Evolutionary conservation across 2,329 filamentous ascomycete genomes (phyloP).

Genomic region (Fusarium fujikuroi): DNA sequence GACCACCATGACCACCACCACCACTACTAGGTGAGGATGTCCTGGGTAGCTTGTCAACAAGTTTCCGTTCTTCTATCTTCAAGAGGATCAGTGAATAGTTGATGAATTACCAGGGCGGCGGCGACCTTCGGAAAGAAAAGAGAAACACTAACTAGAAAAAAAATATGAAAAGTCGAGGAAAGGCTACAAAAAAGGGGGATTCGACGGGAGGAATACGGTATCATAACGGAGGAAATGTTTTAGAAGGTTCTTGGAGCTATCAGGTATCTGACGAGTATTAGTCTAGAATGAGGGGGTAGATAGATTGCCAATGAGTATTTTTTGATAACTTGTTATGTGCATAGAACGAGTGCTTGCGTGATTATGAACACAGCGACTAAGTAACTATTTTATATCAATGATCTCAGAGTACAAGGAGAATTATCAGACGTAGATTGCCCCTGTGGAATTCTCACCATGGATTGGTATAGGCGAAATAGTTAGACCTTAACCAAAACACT

Average conservation of each 20-base stretch:
- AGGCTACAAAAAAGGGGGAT: not conserved
- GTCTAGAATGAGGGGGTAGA: rapidly evolving
- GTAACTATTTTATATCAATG: too few relatives aligned
- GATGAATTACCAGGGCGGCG: not conserved
- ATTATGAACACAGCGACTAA: not conserved
- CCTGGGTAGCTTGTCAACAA: not conserved
- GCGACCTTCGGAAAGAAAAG: not conserved
- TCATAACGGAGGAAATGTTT: too few relatives aligned
- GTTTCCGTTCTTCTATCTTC: not conserved
- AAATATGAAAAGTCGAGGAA: not conserved
- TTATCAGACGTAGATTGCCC: rapidly evolving
- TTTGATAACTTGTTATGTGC: too few relatives aligned
- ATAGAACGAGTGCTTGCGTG: too few relatives aligned
- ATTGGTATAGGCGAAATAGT: too few relatives aligned
- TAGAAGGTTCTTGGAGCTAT: not conserved
- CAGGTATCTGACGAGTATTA: not conserved
- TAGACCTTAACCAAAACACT: not conserved
- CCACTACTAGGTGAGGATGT: not conserved
- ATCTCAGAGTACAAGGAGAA: not conserved
- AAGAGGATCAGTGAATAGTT: too few relatives aligned
- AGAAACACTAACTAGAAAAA: not conserved
- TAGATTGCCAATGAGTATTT: not conserved
- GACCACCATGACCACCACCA: not conserved
- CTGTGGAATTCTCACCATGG: not conserved
- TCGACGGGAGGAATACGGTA: rapidly evolving